These are phyloP conservation scores for Mycena galericulata DNA, from an alignment of 768 basidiomycete species.

Conservation along the genomic window DNA sequence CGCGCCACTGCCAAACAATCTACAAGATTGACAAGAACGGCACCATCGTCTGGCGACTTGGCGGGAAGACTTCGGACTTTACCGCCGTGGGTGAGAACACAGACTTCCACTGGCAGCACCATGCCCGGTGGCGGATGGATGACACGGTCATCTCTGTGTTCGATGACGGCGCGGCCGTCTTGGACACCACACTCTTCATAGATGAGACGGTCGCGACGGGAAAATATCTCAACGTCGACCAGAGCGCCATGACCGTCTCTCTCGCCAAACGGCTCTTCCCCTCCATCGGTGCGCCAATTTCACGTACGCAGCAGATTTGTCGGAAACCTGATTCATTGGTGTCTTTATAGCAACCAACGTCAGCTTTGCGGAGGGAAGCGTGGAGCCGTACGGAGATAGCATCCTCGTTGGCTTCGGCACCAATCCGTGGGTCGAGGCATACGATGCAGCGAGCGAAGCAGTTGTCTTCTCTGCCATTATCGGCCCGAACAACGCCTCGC, in stretches of 20 bases:
- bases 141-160: no score
- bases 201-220: no score
- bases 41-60: conserved; percentile 36
- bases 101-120: no score
- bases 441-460: not conserved
- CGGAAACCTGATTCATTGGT: not conserved
- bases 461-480: conserved; percentile 28
- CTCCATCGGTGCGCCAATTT: no score
- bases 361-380: conserved; percentile 21
- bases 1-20: conserved; percentile 31
- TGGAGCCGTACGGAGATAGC: conserved; percentile 17
- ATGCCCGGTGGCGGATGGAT: no score
- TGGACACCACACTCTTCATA: no score
- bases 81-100: no score
- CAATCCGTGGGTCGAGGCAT: conserved; percentile 12
- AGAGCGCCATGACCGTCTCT: no score
- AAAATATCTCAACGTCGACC: no score
- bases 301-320: conserved; percentile 17
- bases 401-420: conserved; percentile 23
- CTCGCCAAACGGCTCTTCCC: conserved; percentile 21
- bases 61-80: conserved; percentile 32
- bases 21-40: conserved; percentile 34
- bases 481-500: conserved; percentile 26
- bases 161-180: no score
- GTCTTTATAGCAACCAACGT: not conserved